phyloP scores from a whole-genome alignment of 73 alveolate species.

The Paramecium sonneborni region DNA sequence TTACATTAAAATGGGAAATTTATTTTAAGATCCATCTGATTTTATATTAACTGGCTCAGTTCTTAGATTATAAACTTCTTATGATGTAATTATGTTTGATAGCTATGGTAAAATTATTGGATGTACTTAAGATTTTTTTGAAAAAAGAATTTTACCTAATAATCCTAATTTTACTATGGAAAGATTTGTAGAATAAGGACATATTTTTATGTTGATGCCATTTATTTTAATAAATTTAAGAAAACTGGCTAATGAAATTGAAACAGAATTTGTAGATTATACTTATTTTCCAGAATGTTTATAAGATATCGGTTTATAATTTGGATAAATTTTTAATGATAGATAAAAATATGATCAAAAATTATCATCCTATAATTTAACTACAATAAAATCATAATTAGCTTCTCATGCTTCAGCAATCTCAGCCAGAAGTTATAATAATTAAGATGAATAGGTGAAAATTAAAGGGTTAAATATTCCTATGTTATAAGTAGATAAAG shows the following conservation, averaged over 20 bases:
- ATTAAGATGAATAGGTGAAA: neutral
- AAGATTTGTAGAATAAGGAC: slow-evolving; percentile 13
- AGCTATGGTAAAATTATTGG: slow-evolving; percentile 17
- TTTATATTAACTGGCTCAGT: neutral
- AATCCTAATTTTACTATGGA: neutral
- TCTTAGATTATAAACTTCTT: neutral
- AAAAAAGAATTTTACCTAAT: neutral
- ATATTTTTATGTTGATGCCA: neutral
- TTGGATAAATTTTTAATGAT: neutral
- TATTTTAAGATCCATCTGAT: slow-evolving; percentile 8
- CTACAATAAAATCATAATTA: neutral
- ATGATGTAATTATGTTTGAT: neutral
- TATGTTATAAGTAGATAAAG: neutral
- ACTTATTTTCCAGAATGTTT: neutral
- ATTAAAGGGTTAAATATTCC: neutral
- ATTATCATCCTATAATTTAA: neutral
- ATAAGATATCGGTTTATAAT: neutral
- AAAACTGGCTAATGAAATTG: neutral
- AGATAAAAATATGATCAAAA: neutral
- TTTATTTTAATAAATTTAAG: neutral
- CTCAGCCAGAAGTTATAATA: neutral
- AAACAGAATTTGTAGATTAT: neutral
- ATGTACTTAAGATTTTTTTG: neutral
- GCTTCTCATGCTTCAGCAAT: neutral
- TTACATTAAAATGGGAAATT: neutral